Evolutionary conservation across 2,329 filamentous ascomycete species (phyloP).

Genomic region (Paraphoma sp.): DNA sequence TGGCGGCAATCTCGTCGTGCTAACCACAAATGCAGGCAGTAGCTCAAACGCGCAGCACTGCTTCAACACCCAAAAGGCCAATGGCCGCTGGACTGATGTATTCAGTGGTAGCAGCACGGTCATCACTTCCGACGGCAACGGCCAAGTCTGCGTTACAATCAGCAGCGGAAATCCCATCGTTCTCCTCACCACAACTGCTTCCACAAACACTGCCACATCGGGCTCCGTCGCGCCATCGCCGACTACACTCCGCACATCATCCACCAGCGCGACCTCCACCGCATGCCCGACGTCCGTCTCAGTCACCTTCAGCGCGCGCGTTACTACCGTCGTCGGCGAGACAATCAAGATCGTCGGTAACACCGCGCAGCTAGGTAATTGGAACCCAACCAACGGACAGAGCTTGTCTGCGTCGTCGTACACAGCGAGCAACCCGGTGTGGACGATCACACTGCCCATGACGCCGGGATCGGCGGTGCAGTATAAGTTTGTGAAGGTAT

Average conservation of each 20-base stretch:
- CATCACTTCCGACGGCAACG: constrained; percentile 49
- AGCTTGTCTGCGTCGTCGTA: constrained; percentile 53
- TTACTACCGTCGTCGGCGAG: constrained; percentile 57
- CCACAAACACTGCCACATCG: constrained; percentile 3
- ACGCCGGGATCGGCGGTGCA: constrained; percentile 48
- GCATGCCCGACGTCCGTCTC: constrained; percentile 39
- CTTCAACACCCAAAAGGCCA: constrained; percentile 50
- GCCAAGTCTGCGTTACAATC: constrained; percentile 52
- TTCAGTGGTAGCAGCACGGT: constrained; percentile 44
- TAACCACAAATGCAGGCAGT: constrained; percentile 55
- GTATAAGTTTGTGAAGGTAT: constrained; percentile 57
- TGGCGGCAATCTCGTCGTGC: constrained; percentile 53
- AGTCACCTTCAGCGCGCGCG: constrained; percentile 56
- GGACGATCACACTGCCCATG: constrained; percentile 53
- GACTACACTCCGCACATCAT: constrained; percentile 16
- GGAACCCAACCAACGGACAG: constrained; percentile 49
- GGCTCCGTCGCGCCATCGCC: constrained; percentile 10
- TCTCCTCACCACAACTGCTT: constrained; percentile 31
- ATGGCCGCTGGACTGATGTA: constrained; percentile 51
- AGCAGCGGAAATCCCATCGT: constrained; percentile 55
- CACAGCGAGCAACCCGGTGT: constrained; percentile 54
- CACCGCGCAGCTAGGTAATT: constrained; percentile 53
- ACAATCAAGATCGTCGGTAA: constrained; percentile 56
- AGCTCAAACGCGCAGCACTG: constrained; percentile 51
- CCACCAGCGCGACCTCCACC: constrained; percentile 10